phyloP scores from a whole-genome alignment of 2,329 filamentous ascomycete genomes.

The Cordyceps farinosa region DNA sequence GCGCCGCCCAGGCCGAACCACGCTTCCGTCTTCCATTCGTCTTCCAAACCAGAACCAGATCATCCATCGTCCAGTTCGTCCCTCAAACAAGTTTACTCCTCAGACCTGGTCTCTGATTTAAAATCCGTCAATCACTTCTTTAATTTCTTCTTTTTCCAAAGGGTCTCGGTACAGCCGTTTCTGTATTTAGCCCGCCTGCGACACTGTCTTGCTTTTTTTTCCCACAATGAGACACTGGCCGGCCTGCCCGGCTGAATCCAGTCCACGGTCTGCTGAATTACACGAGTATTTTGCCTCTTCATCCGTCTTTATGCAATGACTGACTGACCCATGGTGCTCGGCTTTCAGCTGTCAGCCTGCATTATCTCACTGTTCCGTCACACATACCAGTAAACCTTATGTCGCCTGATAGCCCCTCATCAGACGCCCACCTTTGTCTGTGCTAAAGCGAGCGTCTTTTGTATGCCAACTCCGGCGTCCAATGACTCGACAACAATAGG shows the following conservation, averaged over 20 bases:
- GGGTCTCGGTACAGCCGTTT: background rate
- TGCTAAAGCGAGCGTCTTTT: background rate
- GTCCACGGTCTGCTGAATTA: background rate
- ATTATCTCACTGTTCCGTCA: background rate
- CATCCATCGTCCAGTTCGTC: background rate
- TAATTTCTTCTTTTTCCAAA: background rate
- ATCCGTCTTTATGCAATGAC: background rate
- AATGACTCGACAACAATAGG: background rate
- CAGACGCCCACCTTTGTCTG: background rate
- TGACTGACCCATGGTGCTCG: background rate
- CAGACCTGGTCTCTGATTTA: background rate
- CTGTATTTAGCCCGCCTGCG: background rate
- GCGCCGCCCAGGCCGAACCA: background rate
- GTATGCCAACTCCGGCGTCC: background rate
- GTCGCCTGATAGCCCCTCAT: background rate
- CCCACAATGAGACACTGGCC: background rate
- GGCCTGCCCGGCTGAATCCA: background rate
- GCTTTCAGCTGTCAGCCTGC: slow-evolving; percentile 1
- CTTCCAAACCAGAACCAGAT: background rate
- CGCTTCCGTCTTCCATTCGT: background rate
- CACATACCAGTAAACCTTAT: background rate
- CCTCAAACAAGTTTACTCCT: background rate
- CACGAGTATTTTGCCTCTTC: background rate
- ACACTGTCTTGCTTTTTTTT: background rate
- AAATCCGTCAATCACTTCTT: background rate